Evolutionary conservation across 495 filamentous ascomycete species (phyloP), one percentile per base, ranked within the genome.

Genomic region (Rhizodiscina lignyota): DNA sequence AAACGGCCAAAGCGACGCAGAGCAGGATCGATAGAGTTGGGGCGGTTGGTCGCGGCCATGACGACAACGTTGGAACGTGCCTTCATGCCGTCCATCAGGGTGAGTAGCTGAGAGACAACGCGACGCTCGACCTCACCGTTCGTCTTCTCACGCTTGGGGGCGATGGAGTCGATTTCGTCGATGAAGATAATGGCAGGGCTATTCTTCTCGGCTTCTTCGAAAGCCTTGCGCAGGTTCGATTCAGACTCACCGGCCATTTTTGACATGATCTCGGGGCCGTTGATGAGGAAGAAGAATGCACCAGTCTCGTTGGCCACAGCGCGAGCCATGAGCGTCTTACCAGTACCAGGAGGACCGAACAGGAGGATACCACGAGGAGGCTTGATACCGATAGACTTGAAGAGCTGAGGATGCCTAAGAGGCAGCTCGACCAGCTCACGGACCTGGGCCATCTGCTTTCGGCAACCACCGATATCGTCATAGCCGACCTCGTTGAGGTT

Each of bases 371-470:
- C 87, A 49, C 89, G 87, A 28, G 89, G 89, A 24, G 89, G 91
- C 71, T 97, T 97, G 64, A 97, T 94, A 76, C 89, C 89, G 48
- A 97, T 96, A 28, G 87, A 94, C 70, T 94, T 94, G 82, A 97
- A 97, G 17, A 97, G 79, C 54, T 94, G 89, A 36, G 89, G 89
- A 58, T 97, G 89, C 44, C 89, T 74, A 11, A 97, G 70, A 35
- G 89, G 89, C 49, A 97, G 66, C 68, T 97, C 89, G 40, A 97
- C 89, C 68, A 97, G 70, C 60, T 97, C 89, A 55, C 89, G 81
- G 44, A 96, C 91, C 66, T 97, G 89, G 39, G 89, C 89, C 89
- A 97, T 94, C 65, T 97, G 89, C 64, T 97, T 97, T 47, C 89
- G 72, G 72, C 89, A 97, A 40, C 89, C 89, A 73, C 89, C 89